These are phyloP conservation scores for Phytophthora pinifolia DNA, from an alignment of 352 stramenopile species.

Conservation along the genomic window DNA sequence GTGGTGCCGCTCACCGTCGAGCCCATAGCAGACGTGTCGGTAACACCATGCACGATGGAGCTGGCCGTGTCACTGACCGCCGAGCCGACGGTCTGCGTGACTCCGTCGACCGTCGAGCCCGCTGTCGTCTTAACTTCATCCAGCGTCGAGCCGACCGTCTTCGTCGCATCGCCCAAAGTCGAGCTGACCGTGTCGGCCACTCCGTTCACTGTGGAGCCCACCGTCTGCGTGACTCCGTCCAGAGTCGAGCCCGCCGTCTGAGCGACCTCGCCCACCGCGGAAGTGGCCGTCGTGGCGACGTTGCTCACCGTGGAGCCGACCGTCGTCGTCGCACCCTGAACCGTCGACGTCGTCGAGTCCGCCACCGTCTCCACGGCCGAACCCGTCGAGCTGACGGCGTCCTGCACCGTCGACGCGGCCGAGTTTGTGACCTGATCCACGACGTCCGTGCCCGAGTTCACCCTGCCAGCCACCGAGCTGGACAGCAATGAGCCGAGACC, in stretches of 20 bases:
- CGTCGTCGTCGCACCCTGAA: neutral
- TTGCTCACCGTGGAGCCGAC: slow-evolving; percentile 5
- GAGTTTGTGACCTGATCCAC: slow-evolving; percentile 5
- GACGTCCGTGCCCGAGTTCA: slow-evolving; percentile 16
- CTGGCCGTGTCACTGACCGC: neutral
- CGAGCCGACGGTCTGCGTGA: neutral
- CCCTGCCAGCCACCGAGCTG: slow-evolving; percentile 18
- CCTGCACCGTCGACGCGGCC: neutral
- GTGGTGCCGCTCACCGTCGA: slow-evolving; percentile 4
- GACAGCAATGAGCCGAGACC: slow-evolving; percentile 19
- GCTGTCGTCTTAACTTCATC: slow-evolving; percentile 1
- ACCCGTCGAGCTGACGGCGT: neutral
- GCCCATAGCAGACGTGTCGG: neutral
- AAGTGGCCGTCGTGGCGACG: neutral
- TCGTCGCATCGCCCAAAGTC: slow-evolving; percentile 1
- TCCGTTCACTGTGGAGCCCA: slow-evolving; percentile 10
- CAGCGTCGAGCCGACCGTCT: slow-evolving; percentile 2
- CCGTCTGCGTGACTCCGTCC: neutral
- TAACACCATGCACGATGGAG: neutral
- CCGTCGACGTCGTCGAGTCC: slow-evolving; percentile 5
- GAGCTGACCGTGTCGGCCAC: slow-evolving; percentile 12
- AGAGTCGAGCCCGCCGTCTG: slow-evolving; percentile 5
- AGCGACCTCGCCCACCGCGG: neutral
- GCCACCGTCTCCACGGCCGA: neutral
- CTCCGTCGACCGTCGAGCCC: slow-evolving; percentile 5